phyloP scores from a whole-genome alignment of 1,139 yeast genomes.

The Nakaseomyces kungkrabaensis region DNA sequence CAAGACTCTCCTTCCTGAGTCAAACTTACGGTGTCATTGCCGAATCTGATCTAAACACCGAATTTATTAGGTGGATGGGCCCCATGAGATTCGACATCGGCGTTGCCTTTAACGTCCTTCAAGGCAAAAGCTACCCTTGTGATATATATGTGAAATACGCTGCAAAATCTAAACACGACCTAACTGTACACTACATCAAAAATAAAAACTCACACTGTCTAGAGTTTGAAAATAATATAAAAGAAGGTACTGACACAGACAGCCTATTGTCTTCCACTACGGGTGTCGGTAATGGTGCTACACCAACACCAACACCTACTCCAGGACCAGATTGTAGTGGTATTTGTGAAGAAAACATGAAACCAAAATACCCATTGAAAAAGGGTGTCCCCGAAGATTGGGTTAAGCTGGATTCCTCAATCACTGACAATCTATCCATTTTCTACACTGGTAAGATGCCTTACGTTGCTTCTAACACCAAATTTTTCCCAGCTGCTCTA shows the following conservation, averaged over 20 bases:
- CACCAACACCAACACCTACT: neutral
- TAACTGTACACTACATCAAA: conserved; percentile 41
- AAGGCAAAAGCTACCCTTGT: conserved; percentile 67
- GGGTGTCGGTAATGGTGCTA: neutral
- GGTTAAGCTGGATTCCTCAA: conserved; percentile 43
- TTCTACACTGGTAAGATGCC: conserved; percentile 94
- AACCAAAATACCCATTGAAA: conserved; percentile 33
- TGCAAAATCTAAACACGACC: conserved; percentile 43
- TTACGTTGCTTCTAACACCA: conserved; percentile 66
- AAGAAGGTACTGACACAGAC: neutral
- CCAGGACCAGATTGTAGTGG: neutral
- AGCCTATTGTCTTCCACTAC: neutral
- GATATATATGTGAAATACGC: conserved; percentile 62
- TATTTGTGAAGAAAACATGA: conserved; percentile 24
- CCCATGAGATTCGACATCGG: conserved; percentile 78
- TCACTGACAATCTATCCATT: conserved; percentile 48
- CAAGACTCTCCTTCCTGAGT: conserved; percentile 60
- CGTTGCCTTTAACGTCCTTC: conserved; percentile 50
- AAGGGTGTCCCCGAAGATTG: conserved; percentile 59
- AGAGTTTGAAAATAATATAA: neutral
- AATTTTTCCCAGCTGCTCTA: conserved; percentile 86
- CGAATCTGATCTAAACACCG: conserved; percentile 90
- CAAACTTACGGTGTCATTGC: conserved; percentile 90
- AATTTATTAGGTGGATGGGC: conserved; percentile 82
- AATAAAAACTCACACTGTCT: conserved; percentile 23